Conservation (phyloP, 2,329 filamentous ascomycete genomes). For the Pestalotiopsis sp. region DNA sequence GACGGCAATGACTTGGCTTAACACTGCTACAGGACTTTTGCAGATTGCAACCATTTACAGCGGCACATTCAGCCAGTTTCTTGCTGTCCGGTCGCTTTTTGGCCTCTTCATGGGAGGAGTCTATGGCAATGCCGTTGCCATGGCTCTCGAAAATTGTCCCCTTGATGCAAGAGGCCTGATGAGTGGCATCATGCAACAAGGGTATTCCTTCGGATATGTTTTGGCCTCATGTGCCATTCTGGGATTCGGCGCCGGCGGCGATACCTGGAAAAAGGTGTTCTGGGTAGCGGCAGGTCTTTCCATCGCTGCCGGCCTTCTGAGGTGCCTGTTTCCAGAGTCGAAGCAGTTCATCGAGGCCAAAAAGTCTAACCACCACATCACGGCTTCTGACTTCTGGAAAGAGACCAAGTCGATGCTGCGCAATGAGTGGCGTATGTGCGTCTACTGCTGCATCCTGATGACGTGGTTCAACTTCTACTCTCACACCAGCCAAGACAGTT, state of each 20-base stretch:
- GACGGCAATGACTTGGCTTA: neutral
- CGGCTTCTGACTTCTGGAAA: constrained; percentile 62
- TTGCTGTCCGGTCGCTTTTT: constrained; percentile 74
- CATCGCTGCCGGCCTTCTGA: constrained; percentile 68
- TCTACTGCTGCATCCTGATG: constrained; percentile 81
- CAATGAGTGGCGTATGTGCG: constrained; percentile 74
- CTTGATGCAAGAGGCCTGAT: constrained; percentile 75
- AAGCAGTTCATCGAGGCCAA: constrained; percentile 75
- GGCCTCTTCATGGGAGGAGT: constrained; percentile 82
- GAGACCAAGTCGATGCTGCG: constrained; percentile 70
- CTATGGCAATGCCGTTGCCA: constrained; percentile 78
- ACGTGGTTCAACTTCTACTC: constrained; percentile 77
- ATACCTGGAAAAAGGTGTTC: constrained; percentile 76
- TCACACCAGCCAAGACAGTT: constrained; percentile 79
- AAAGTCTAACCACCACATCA: constrained; percentile 55
- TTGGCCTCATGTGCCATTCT: constrained; percentile 76
- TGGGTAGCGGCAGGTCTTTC: constrained; percentile 72
- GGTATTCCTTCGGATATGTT: constrained; percentile 80
- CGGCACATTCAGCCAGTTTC: constrained; percentile 70
- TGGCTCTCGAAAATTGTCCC: constrained; percentile 76
- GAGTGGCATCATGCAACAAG: constrained; percentile 81
- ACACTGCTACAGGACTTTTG: constrained; percentile 48
- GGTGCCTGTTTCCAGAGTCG: constrained; percentile 72
- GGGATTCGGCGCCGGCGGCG: constrained; percentile 64
- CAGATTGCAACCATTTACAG: constrained; percentile 80